phyloP scores from a whole-genome alignment of 495 filamentous ascomycete species.

The Ramalina intermedia region DNA sequence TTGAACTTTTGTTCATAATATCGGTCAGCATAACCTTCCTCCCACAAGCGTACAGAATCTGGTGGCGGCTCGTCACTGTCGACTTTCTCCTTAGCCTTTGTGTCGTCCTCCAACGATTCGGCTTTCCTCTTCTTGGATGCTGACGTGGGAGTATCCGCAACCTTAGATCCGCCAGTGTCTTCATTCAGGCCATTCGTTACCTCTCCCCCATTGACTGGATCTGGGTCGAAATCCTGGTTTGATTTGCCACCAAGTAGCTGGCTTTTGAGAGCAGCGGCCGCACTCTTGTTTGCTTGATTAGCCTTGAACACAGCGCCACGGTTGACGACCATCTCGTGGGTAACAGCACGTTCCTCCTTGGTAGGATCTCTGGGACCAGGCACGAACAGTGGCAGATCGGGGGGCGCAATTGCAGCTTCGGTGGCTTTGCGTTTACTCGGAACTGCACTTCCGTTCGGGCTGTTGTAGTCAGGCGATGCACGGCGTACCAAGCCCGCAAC shows the following conservation, averaged over 20 bases:
- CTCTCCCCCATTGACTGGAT: conserved; percentile 3
- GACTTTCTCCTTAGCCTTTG: conserved; percentile 36
- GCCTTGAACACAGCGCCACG: conserved; percentile 58
- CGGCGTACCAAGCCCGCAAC: conserved; percentile 10
- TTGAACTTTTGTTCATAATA: conserved; percentile 97
- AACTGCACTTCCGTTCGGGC: conserved; percentile 15
- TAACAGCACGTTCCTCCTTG: conserved; percentile 47
- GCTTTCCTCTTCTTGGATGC: conserved; percentile 48
- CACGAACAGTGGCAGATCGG: conserved; percentile 41
- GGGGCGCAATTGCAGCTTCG: conserved; percentile 21
- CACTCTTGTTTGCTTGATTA: conserved; percentile 85
- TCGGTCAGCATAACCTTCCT: conserved; percentile 81
- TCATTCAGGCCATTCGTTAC: conserved; percentile 12
- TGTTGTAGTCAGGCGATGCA: conserved; percentile 34
- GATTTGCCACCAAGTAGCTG: conserved; percentile 43
- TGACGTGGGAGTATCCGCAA: conserved; percentile 22
- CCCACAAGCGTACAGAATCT: conserved; percentile 87
- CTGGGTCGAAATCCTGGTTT: conserved; percentile 9
- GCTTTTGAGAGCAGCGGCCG: conserved; percentile 76
- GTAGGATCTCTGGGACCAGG: conserved; percentile 42
- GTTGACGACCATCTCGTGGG: conserved; percentile 82
- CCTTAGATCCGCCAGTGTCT: not conserved
- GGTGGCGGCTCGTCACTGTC: conserved; percentile 46
- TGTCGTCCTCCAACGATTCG: conserved; percentile 44
- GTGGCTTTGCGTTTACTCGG: conserved; percentile 17